phyloP scores from a whole-genome alignment of 2,329 filamentous ascomycete genomes.

The Diaporthe vexans region DNA sequence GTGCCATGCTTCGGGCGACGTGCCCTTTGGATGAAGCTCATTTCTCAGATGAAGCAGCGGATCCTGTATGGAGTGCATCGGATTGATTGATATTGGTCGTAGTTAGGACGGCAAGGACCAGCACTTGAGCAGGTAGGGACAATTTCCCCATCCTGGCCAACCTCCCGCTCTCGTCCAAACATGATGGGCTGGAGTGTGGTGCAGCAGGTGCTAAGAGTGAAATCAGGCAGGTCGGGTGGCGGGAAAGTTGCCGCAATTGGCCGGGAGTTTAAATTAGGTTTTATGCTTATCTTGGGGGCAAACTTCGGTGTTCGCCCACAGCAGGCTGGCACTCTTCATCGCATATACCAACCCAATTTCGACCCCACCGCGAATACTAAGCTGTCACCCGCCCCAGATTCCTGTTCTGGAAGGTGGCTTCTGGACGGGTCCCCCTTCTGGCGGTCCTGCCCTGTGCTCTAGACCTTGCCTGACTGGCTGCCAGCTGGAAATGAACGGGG shows the following conservation, averaged over 20 bases:
- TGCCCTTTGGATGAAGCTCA: no score
- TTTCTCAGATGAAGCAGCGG: no score
- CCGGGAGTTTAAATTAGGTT: constrained; percentile 29
- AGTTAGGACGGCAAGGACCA: background rate
- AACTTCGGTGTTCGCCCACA: background rate
- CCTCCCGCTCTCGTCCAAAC: background rate
- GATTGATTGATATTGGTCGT: background rate
- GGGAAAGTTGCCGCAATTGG: constrained; percentile 24
- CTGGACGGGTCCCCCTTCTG: constrained; percentile 21
- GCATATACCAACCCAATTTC: background rate
- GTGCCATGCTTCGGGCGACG: no score
- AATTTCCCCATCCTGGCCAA: background rate
- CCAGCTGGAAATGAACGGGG: constrained; percentile 20
- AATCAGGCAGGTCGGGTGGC: constrained; percentile 14
- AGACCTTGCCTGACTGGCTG: background rate
- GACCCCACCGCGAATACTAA: background rate
- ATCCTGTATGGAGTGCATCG: no score
- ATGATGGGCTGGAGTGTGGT: background rate
- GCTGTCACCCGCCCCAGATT: constrained; percentile 1
- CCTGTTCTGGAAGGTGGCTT: constrained; percentile 27
- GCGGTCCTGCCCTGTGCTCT: background rate
- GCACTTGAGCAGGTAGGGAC: background rate
- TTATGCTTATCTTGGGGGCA: constrained; percentile 31
- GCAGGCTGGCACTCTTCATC: background rate
- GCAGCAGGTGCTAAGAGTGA: background rate